These are phyloP conservation scores for Pyricularia grisea DNA, from an alignment of 2,329 filamentous ascomycete species.

Conservation along the genomic window DNA sequence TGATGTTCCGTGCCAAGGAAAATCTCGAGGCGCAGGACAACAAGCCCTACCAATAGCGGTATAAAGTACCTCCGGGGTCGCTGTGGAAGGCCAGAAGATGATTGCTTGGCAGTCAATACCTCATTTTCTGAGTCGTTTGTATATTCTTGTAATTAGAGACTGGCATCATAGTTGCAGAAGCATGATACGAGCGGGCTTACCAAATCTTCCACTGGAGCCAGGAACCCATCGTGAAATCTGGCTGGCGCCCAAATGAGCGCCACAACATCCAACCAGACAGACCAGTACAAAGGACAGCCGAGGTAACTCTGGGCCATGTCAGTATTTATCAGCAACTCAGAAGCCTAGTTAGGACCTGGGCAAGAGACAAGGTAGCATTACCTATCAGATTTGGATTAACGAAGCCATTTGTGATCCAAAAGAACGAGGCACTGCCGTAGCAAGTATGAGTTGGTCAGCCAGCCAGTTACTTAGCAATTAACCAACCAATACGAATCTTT, in stretches of 20 bases:
- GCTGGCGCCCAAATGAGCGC: slow-evolving; percentile 28
- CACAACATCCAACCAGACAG: slow-evolving; percentile 32
- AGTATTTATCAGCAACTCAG: background rate
- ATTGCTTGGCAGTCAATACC: background rate
- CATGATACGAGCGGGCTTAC: slow-evolving; percentile 12
- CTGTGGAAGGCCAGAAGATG: slow-evolving; percentile 3
- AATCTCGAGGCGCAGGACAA: slow-evolving; percentile 38
- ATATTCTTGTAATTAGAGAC: background rate
- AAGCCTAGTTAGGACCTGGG: background rate
- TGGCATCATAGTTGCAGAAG: background rate
- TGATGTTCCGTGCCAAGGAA: slow-evolving; percentile 38
- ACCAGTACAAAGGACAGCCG: slow-evolving; percentile 37
- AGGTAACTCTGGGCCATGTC: slow-evolving; percentile 29
- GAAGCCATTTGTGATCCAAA: slow-evolving; percentile 35
- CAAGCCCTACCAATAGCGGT: slow-evolving; percentile 30
- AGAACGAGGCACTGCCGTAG: slow-evolving; percentile 26
- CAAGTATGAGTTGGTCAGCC: background rate
- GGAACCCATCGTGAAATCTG: slow-evolving; percentile 35
- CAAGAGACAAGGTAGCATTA: slow-evolving; percentile 14
- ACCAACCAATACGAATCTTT: background rate
- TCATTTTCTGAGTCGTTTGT: background rate
- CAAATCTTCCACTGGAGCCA: slow-evolving; percentile 36
- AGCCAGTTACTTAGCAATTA: background rate
- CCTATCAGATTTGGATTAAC: slow-evolving; percentile 40
- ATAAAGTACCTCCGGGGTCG: slow-evolving; percentile 37